Conservation (phyloP, 2,329 filamentous ascomycete genomes). For the Pseudocercospora ulei region DNA sequence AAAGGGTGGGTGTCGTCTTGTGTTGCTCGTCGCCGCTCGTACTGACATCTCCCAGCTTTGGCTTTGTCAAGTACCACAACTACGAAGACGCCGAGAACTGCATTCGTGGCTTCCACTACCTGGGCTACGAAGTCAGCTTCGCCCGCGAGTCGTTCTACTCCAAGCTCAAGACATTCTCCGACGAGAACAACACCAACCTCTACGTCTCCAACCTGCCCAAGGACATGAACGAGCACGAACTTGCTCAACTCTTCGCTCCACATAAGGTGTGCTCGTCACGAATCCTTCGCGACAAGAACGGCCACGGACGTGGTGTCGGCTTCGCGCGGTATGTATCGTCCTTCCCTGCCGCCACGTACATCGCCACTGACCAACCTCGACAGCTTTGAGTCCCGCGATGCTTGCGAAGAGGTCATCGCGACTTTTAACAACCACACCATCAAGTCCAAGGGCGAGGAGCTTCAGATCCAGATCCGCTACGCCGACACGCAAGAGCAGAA, state of each 20-base stretch:
- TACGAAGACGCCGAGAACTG: conserved; percentile 86
- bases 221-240: conserved; percentile 77
- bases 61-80: conserved; percentile 90
- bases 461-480: conserved; percentile 84
- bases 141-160: conserved; percentile 96
- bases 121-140: conserved; percentile 96
- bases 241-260: conserved; percentile 66
- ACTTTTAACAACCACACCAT: conserved; percentile 65
- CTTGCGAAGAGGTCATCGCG: conserved; percentile 81
- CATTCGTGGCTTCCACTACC: conserved; percentile 86
- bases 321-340: conserved; percentile 68
- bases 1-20: conserved; percentile 61
- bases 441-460: conserved; percentile 58
- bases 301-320: conserved; percentile 89
- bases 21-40: conserved; percentile 10
- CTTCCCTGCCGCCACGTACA: conserved; percentile 8
- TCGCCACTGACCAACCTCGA: conserved; percentile 15
- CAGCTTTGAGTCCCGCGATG: conserved; percentile 79
- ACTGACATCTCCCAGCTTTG: conserved; percentile 57
- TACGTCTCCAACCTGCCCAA: conserved; percentile 97
- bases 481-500: conserved; percentile 96
- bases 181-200: conserved; percentile 82
- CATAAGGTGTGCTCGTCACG: conserved; percentile 85
- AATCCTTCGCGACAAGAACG: conserved; percentile 83
- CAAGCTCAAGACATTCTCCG: conserved; percentile 89